Base-by-base conservation (phyloP, 352 stramenopile species). In the Phytopythium boreale region DNA sequence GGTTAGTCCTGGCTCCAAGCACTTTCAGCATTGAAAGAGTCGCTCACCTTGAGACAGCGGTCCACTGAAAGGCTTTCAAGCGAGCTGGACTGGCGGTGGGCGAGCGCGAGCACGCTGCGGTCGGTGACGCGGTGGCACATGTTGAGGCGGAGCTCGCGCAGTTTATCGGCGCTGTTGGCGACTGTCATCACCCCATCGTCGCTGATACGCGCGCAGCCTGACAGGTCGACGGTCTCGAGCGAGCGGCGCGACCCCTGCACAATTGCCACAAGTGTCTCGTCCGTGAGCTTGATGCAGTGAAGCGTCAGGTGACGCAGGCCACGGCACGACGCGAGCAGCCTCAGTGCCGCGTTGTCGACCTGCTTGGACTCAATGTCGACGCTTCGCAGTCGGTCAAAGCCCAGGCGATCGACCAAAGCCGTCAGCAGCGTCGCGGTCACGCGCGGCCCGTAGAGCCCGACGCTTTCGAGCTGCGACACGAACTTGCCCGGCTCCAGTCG, bases 111-210 rank as follows among this genome's bases (percentile, higher is more conserved):
- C 1, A 92, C 70, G 15, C 86, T 81, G 31, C 69, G 68, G 56
- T 96, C 84, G 6, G 89, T 93, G 56, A 97, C 64, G 1, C 81
- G 72, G 53, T 92, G 85, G 53, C 90, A 95, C 75, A 88, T 93
- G 46, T 74, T 83, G 47, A 97, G 61, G 66, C 97, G 82, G 19
- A 97, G 62, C 12, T 72, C 67, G 39, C 70, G 49, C 9, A 97
- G 68, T 9, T 62, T 58, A 0, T 36, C 46, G 56, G 82, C 90
- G 59, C 88, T 70, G n/a, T 46, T 61, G 2, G 76, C 82, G 10
- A 97, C 65, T 1, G 80, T 82, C 17, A 90, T 61, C 37, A 98
- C 71, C 44, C 84, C 84, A 7, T 89, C 83, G 61, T 97, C 91
- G 39, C 76, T 76, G 10, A 97, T 67, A 9, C 87, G 76, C 8